These are phyloP conservation scores for Penicillium waksmanii DNA, from an alignment of 495 filamentous ascomycete species.

Conservation along the genomic window DNA sequence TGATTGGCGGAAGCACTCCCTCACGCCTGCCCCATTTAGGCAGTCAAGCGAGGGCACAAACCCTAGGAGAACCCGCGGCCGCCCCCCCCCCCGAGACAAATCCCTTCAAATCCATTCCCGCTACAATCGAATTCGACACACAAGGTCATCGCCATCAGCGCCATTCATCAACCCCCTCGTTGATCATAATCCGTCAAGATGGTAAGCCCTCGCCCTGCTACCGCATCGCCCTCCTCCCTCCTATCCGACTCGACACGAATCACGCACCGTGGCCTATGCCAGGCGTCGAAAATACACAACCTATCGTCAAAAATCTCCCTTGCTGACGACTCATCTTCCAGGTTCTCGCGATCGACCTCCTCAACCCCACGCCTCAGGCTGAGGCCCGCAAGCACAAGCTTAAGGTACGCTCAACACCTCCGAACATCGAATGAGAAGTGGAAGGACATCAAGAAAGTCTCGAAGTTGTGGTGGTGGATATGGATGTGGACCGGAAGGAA, in stretches of 20 bases:
- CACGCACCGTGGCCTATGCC: slow-evolving; percentile 6
- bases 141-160: slow-evolving; percentile 55
- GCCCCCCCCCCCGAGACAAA: slow-evolving; percentile 37
- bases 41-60: slow-evolving; percentile 49
- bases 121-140: slow-evolving; percentile 39
- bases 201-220: slow-evolving; percentile 38
- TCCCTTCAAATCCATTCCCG: slow-evolving; percentile 46
- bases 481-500: slow-evolving; percentile 14
- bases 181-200: slow-evolving; percentile 57
- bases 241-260: slow-evolving; percentile 14
- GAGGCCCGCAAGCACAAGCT: slow-evolving; percentile 99
- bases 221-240: slow-evolving; percentile 9
- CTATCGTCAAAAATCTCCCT: slow-evolving; percentile 7
- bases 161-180: slow-evolving; percentile 51
- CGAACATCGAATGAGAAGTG: slow-evolving; percentile 13
- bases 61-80: slow-evolving; percentile 30
- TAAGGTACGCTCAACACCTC: slow-evolving; percentile 69
- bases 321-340: slow-evolving; percentile 41
- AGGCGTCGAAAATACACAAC: slow-evolving; percentile 15
- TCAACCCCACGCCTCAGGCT: slow-evolving; percentile 93
- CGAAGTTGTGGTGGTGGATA: neutral
- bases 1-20: slow-evolving; percentile 33
- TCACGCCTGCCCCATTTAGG: slow-evolving; percentile 25
- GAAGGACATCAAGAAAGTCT: slow-evolving; percentile 18
- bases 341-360: slow-evolving; percentile 99